A percentile compares a stretch with the other conserved stretches of the same genome.
Evolutionary conservation across 1,284 basidiomycete genomes (phyloP).

Genomic region (Naganishia sp.): DNA sequence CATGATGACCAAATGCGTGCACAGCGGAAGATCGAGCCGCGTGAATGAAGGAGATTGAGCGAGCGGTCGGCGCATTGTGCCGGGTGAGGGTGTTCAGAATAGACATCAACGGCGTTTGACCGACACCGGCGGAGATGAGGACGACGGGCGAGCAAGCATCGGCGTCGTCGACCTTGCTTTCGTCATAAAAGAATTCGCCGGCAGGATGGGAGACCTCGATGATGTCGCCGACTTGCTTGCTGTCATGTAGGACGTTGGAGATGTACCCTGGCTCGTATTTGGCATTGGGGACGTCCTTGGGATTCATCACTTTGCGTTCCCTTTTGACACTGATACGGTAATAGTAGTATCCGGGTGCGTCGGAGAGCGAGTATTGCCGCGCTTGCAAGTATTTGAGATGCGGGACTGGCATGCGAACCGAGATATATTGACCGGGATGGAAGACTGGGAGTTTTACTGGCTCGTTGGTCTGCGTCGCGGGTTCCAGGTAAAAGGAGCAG

Average conservation of each 20-base stretch:
- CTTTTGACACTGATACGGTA: slow-evolving; percentile 44
- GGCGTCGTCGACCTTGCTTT: slow-evolving; percentile 28
- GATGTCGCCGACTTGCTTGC: slow-evolving; percentile 37
- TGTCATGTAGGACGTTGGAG: slow-evolving; percentile 39
- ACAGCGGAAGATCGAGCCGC: slow-evolving; percentile 26
- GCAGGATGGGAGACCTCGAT: slow-evolving; percentile 41
- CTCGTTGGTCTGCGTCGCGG: slow-evolving; percentile 34
- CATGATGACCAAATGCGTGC: slow-evolving; percentile 34
- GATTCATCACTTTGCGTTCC: slow-evolving; percentile 21
- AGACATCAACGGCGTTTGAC: slow-evolving; percentile 44
- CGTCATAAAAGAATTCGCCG: slow-evolving; percentile 43
- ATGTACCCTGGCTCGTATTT: slow-evolving; percentile 30
- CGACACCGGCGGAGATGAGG: slow-evolving; percentile 46
- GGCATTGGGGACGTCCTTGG: slow-evolving; percentile 20
- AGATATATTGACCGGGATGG: slow-evolving; percentile 45
- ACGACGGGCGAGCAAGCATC: slow-evolving; percentile 39
- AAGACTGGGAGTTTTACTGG: slow-evolving; percentile 37
- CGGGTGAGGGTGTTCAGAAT: slow-evolving; percentile 41
- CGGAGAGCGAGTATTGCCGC: slow-evolving; percentile 44
- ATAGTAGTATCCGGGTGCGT: slow-evolving; percentile 38
- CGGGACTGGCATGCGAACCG: slow-evolving; percentile 37
- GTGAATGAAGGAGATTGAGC: slow-evolving; percentile 38
- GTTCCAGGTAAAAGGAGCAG: slow-evolving; percentile 41
- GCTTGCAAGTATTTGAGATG: slow-evolving; percentile 38
- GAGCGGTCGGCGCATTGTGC: slow-evolving; percentile 12